phyloP scores from a whole-genome alignment of 2,329 filamentous ascomycete species.

The Lachnellula hyalina region DNA sequence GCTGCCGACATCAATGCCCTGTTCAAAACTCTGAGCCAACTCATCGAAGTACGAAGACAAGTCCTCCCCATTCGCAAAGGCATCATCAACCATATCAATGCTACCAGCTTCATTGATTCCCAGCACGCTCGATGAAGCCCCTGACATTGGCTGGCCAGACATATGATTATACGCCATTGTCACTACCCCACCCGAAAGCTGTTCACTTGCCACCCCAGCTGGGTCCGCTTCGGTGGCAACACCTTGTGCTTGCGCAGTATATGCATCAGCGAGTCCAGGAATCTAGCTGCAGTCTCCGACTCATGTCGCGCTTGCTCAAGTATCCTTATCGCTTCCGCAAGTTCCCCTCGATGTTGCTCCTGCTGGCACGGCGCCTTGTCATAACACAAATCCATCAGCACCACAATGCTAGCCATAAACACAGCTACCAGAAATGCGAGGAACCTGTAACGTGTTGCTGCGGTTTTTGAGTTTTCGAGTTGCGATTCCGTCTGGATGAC shows the following conservation, averaged over 20 bases:
- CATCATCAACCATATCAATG: not conserved
- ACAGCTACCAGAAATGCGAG: constrained; percentile 26
- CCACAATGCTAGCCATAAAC: constrained; percentile 35
- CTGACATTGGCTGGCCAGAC: not conserved
- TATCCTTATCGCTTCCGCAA: constrained; percentile 29
- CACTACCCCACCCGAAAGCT: not conserved
- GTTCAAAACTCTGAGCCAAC: constrained; percentile 9
- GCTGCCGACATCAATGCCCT: constrained; percentile 4
- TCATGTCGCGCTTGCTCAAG: constrained; percentile 30
- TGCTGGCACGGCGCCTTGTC: constrained; percentile 24
- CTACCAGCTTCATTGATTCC: not conserved
- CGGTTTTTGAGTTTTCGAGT: constrained; percentile 9
- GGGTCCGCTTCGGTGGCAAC: not conserved
- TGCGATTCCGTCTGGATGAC: constrained; percentile 29
- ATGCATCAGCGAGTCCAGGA: constrained; percentile 31
- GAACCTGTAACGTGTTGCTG: constrained; percentile 15
- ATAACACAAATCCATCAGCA: constrained; percentile 33
- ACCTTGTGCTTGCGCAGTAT: constrained; percentile 25
- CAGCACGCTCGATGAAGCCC: not conserved
- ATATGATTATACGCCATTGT: not conserved
- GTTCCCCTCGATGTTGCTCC: constrained; percentile 24
- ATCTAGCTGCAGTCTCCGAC: constrained; percentile 26
- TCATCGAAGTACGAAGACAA: constrained; percentile 5
- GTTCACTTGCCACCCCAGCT: not conserved
- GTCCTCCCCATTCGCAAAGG: not conserved